Evolutionary conservation across 768 basidiomycete species (phyloP), one percentile per base, ranked within the genome.

Genomic region (Pulveroboletus sp.): DNA sequence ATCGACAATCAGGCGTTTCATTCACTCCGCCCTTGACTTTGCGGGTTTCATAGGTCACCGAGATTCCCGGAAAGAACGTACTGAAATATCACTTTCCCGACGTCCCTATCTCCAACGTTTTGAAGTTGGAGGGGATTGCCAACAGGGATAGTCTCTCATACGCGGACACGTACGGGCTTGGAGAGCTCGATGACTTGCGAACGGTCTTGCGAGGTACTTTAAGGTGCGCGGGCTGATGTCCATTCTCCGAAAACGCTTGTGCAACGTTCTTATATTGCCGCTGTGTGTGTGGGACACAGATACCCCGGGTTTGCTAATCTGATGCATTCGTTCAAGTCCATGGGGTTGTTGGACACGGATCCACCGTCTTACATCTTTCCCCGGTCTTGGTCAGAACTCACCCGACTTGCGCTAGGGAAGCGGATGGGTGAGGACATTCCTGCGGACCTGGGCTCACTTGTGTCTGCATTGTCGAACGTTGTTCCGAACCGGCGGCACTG

Each of bases 121-220:
- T 90, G 38, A 72, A 70, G 41, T 69, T 95, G 14, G 93, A 97
- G 60, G 93, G 93, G 0, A 67, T 95, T 2, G 83, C 94, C 18
- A 97, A 97, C 65, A 73, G 93, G 27, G 79, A 94, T 61, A 90
- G 88, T 56, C 59, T 93, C 7, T 68, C 75, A 0, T 96, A 97
- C 60, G 75, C 75, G 0, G 67, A 74, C 6, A 76, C 78, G 3
- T 96, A 96, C 65, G 71, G 74, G 0, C 71, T 92, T 3, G 73
- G 72, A 1, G 44, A 59, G 14, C 53, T 71, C 6, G 59, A 71
- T 0, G 65, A 63, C 6, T 57, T 88, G 49, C 73, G 78, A 43
- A 86, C 90, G 1, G 70, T 94, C 43, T 68, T 96, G 58, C 77
- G 94, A 31, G 94, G 94, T 5, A 96, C 94, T 0, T 66, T 96